Percentiles rank a stretch among this genome's conserved stretches.
Conservation (phyloP, 2,329 filamentous ascomycete genomes). For the Cladosporium austrohemisphaericum region DNA sequence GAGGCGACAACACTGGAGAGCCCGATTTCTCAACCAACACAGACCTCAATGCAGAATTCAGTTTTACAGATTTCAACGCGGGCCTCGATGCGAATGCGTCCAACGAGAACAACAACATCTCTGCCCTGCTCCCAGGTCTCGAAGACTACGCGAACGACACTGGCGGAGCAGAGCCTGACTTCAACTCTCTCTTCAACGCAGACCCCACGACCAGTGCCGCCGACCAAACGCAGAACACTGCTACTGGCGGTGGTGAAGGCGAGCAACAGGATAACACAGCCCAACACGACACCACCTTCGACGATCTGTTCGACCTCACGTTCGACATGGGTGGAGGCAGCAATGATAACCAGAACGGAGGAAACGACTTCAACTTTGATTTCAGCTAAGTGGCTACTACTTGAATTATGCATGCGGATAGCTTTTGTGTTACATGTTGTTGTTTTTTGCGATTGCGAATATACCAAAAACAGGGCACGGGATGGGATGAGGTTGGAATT, state of each 20-base stretch:
- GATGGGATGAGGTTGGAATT: constrained; percentile 2
- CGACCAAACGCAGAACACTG: constrained; percentile 3
- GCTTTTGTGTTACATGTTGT: not conserved
- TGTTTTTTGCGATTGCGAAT: not conserved
- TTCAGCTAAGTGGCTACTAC: constrained; percentile 2
- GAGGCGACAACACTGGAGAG: constrained; percentile 2
- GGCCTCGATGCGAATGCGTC: constrained; percentile 21
- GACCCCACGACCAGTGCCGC: constrained; percentile 2
- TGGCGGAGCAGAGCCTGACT: constrained; percentile 24
- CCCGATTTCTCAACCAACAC: constrained; percentile 16
- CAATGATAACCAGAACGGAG: constrained; percentile 16
- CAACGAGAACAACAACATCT: constrained; percentile 32
- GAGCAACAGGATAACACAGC: constrained; percentile 19
- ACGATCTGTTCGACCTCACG: constrained; percentile 35
- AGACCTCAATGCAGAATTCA: constrained; percentile 27
- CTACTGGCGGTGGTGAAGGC: constrained; percentile 15
- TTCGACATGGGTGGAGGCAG: constrained; percentile 29
- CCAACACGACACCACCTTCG: constrained; percentile 29
- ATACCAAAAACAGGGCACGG: too few species aligned
- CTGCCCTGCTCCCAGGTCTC: constrained; percentile 39
- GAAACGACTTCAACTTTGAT: constrained; percentile 33
- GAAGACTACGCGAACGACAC: constrained; percentile 38
- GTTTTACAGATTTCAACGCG: constrained; percentile 32
- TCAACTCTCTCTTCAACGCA: constrained; percentile 26
- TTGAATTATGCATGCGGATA: not conserved